A percentile compares a stretch with the other conserved stretches of the same genome.
Evolutionary conservation across 768 basidiomycete genomes (phyloP).

Genomic region (Suillus spraguei): DNA sequence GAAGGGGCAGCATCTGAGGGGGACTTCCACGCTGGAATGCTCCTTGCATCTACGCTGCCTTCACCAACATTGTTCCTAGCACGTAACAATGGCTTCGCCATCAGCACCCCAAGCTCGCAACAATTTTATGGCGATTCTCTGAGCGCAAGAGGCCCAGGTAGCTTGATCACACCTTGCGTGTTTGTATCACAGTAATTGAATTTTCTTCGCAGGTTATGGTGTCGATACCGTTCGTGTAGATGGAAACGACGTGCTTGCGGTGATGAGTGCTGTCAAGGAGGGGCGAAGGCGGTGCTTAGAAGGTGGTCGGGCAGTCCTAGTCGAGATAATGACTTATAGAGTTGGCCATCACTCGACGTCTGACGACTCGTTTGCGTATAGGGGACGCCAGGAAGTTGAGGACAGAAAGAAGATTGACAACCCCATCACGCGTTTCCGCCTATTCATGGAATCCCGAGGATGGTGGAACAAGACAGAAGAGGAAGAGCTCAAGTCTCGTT

Average conservation of each 20-base stretch:
- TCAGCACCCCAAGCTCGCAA: conserved; percentile 88
- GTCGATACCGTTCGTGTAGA: conserved; percentile 92
- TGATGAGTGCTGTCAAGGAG: conserved; percentile 72
- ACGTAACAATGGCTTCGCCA: conserved; percentile 91
- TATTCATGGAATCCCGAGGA: conserved; percentile 77
- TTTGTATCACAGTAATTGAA: neutral
- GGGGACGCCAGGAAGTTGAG: conserved; percentile 87
- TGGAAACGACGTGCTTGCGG: conserved; percentile 90
- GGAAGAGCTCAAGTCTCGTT: conserved; percentile 62
- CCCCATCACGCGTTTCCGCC: conserved; percentile 81
- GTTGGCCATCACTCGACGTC: conserved; percentile 96
- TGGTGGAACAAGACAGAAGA: conserved; percentile 88
- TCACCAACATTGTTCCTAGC: conserved; percentile 75
- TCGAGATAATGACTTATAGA: conserved; percentile 92
- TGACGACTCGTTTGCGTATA: conserved; percentile 94
- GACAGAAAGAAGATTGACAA: conserved; percentile 91
- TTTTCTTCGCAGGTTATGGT: conserved; percentile 53
- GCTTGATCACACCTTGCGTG: neutral
- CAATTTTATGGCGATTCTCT: conserved; percentile 95
- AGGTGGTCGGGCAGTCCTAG: conserved; percentile 77
- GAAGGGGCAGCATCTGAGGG: conserved; percentile 95
- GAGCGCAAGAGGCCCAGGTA: conserved; percentile 80
- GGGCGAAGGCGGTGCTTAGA: conserved; percentile 72
- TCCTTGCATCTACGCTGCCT: conserved; percentile 76
- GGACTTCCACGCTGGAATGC: conserved; percentile 92